These are phyloP conservation scores for Fusarium floridanum DNA, from an alignment of 2,329 filamentous ascomycete genomes.

Conservation along the genomic window DNA sequence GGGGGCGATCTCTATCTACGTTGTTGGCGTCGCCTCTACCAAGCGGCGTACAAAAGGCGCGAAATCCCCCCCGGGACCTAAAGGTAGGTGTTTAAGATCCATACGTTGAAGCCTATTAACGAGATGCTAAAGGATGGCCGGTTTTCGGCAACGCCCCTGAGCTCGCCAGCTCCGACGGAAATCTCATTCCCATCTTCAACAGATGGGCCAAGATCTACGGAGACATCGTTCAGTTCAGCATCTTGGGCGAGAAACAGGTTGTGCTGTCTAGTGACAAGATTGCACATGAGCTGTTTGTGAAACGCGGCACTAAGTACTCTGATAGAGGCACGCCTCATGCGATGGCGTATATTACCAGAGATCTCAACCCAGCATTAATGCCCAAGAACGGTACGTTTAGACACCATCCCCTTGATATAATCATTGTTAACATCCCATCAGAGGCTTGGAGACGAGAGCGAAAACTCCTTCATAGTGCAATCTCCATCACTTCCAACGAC, in stretches of 20 bases:
- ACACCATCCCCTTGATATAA: no score
- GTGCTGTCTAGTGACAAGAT: conserved; percentile 1
- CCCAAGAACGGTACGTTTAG: not conserved
- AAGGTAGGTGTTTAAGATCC: not conserved
- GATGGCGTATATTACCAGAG: not conserved
- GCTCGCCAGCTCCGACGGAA: not conserved
- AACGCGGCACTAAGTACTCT: conserved; percentile 6
- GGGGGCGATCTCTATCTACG: not conserved
- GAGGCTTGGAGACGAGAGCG: conserved; percentile 10
- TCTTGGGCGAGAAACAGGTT: conserved; percentile 12
- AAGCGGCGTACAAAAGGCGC: not conserved
- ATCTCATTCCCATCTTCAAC: conserved; percentile 9
- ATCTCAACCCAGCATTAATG: not conserved
- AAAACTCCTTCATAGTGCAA: conserved; percentile 3
- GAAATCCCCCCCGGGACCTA: conserved; percentile 6
- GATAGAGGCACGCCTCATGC: conserved; percentile 7
- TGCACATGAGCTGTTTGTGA: not conserved
- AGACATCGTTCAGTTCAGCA: conserved; percentile 7
- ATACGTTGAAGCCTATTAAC: not conserved
- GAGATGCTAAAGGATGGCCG: conserved; percentile 1
- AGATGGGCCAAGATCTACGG: conserved; percentile 1
- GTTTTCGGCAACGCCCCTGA: conserved; percentile 11
- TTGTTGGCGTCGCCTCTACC: not conserved
- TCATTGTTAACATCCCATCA: not conserved
- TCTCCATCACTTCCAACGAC: conserved; percentile 3